phyloP scores from a whole-genome alignment of 1,284 basidiomycete species.

The Leccinum griseonigrum region DNA sequence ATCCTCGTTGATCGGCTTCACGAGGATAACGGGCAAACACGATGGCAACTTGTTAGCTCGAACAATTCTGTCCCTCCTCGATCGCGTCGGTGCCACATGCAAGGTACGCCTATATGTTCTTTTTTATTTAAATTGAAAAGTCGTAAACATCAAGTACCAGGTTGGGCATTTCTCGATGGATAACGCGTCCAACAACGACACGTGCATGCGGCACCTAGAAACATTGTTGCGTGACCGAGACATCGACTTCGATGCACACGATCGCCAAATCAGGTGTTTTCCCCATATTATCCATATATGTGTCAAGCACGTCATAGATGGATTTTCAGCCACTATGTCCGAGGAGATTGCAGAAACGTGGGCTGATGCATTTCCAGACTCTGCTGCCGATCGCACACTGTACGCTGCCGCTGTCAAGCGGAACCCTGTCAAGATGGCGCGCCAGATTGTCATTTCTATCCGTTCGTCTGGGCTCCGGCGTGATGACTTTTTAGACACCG shows the following conservation, averaged over 20 bases:
- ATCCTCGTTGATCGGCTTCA: not conserved
- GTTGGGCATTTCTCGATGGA: not conserved
- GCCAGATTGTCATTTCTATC: not conserved
- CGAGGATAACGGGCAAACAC: not conserved
- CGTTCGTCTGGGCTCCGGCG: not conserved
- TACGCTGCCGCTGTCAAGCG: not conserved
- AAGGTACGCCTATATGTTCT: not conserved
- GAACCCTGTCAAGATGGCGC: not conserved
- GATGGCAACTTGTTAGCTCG: not conserved
- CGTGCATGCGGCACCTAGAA: not conserved
- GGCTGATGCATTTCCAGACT: not conserved
- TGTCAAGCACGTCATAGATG: not conserved
- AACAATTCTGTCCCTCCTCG: not conserved
- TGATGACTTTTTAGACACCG: not conserved
- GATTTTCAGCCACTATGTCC: not conserved
- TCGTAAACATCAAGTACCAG: not conserved
- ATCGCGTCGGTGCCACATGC: not conserved
- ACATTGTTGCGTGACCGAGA: not conserved
- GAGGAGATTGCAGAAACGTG: not conserved
- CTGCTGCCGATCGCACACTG: not conserved
- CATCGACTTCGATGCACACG: not conserved
- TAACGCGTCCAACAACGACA: not conserved
- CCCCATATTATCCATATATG: not conserved
- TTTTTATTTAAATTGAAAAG: not conserved
- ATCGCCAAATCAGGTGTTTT: not conserved